These are phyloP conservation scores for Paracorniculantispora psalliotae DNA, from an alignment of 2,329 filamentous ascomycete genomes.

Conservation along the genomic window DNA sequence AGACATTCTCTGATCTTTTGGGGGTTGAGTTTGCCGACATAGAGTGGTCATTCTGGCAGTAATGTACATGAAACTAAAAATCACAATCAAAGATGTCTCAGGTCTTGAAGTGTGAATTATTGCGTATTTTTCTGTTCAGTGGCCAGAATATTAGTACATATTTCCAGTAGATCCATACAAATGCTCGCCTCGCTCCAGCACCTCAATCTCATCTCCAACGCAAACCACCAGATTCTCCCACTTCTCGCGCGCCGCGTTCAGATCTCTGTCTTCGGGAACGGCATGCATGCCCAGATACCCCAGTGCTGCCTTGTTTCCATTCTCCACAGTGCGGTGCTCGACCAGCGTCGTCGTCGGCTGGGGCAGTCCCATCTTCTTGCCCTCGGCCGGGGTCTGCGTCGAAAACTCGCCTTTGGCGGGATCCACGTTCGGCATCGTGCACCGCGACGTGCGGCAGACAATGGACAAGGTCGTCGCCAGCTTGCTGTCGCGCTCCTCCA, in stretches of 20 bases:
- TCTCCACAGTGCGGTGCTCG: conserved; percentile 20
- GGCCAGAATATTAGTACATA: conserved; percentile 18
- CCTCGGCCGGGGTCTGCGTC: neutral
- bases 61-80: neutral
- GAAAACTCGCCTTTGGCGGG: conserved; percentile 11
- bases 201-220: conserved; percentile 26
- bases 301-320: conserved; percentile 23
- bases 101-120: too few relatives aligned
- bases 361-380: conserved; percentile 18
- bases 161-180: conserved; percentile 24
- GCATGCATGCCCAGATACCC: conserved; percentile 28
- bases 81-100: too few relatives aligned
- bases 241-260: conserved; percentile 13
- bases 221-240: conserved; percentile 16
- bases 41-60: conserved; percentile 1
- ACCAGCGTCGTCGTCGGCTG: conserved; percentile 25
- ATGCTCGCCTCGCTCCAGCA: conserved; percentile 24
- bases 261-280: conserved; percentile 22
- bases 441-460: conserved; percentile 18
- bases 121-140: neutral
- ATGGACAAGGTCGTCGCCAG: conserved; percentile 15
- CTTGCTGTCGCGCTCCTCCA: neutral
- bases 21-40: neutral
- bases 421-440: conserved; percentile 19
- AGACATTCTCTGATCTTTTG: neutral